Evolutionary conservation across 805 yeast genomes (phyloP), one percentile per base, ranked within the genome.

Genomic region (Dipodascus albidus): DNA sequence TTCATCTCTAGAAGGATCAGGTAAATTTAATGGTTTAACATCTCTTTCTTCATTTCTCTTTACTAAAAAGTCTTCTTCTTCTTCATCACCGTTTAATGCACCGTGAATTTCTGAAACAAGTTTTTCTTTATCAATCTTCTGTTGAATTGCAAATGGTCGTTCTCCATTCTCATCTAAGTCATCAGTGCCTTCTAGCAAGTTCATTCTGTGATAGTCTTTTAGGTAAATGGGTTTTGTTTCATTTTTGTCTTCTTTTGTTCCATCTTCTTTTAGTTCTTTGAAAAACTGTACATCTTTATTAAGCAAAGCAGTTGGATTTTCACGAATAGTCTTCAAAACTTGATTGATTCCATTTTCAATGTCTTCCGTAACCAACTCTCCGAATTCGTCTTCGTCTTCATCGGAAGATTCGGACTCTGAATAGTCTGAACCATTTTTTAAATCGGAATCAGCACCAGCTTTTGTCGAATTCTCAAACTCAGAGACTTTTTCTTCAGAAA

Each of bases 141-240:
- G 89, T 58, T 83, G 80, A n/a, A 81, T 75, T 3, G 77, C 86
- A 65, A 78, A 89, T 0, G 96, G 85, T 62, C 80, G 83, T 58
- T 79, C 79, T 3, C 72, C 74, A 19, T 77, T 74, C 55, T 73
- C 73, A 1, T 75, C 81, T n/a, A 76, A 81, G 23, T 74, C 74
- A 42, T 73, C 74, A 21, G 74, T 76, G 9, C 90, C 91, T 2
- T 82, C 74, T n/a, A 93, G 71, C 35, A 90, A 68, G 59, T 81
- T 85, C 81, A 80, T 79, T 66, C 98, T 77, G 65, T 93, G 97
- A 64, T 90, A 93, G 67, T 93, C 99, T 61, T 90, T 89, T 67
- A 93, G 77, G 66, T 83, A 87, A 54, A 93, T 74, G 8, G 98
- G 96, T 64, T 86, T 87, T 11, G 77, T 74, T 56, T 73, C 71